Percentiles rank a stretch among this genome's conserved stretches.
Conservation (phyloP, 2,329 filamentous ascomycete genomes). For the Aspergillus vadensis region DNA sequence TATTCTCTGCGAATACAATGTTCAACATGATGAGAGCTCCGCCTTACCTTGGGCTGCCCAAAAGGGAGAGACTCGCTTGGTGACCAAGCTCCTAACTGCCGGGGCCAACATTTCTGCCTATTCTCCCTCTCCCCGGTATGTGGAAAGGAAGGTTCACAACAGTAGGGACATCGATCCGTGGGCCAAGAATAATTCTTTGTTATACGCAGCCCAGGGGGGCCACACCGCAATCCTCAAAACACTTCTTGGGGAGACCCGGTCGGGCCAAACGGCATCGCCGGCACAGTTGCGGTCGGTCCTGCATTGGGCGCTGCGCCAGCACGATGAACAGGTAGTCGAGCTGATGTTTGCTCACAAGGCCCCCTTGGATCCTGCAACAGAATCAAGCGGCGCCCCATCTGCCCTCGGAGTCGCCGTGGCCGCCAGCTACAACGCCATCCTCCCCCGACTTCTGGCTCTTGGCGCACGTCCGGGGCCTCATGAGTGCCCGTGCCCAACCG, state of each 20-base stretch:
- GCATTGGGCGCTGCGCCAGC: constrained; percentile 9
- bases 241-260: background rate
- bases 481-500: background rate
- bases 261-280: background rate
- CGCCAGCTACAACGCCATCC: background rate
- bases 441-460: background rate
- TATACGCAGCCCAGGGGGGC: background rate
- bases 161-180: background rate
- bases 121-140: background rate
- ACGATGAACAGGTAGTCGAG: constrained; percentile 3
- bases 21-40: background rate
- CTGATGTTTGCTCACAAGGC: constrained; percentile 5
- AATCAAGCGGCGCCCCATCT: background rate
- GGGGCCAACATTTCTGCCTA: constrained; percentile 6
- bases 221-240: background rate
- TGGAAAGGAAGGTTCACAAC: too few species aligned
- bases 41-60: constrained; percentile 8
- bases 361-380: background rate
- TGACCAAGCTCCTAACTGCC: background rate
- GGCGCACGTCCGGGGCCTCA: background rate
- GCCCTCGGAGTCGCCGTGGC: background rate
- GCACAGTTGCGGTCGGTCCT: constrained; percentile 9
- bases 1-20: constrained; percentile 9
- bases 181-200: background rate
- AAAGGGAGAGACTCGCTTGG: constrained; percentile 3